Conservation (phyloP, 1,284 basidiomycete species). For the Grifola frondosa region DNA sequence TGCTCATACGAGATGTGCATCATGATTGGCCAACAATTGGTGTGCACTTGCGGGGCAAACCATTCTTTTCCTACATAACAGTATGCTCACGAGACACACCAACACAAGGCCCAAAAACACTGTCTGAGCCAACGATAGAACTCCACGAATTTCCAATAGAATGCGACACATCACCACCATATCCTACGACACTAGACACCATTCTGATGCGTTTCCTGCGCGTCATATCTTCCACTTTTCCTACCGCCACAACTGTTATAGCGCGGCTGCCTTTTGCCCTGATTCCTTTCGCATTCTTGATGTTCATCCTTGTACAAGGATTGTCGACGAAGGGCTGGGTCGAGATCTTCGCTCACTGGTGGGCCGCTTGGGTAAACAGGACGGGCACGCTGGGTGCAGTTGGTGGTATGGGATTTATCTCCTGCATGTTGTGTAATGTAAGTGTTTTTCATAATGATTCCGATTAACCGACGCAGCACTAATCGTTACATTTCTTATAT, state of each 20-base stretch:
- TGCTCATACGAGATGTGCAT: conserved; percentile 33
- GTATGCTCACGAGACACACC: not conserved
- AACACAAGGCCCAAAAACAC: not conserved
- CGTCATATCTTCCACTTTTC: conserved; percentile 49
- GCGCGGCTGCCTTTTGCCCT: conserved; percentile 78
- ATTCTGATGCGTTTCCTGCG: not conserved
- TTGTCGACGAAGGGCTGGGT: conserved; percentile 91
- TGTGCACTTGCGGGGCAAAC: not conserved
- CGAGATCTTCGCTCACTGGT: conserved; percentile 79
- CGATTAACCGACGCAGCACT: no score
- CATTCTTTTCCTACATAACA: no score
- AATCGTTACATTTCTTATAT: no score
- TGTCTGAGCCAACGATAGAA: not conserved
- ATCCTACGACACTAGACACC: not conserved
- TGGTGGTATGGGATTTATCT: conserved; percentile 46
- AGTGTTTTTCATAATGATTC: conserved; percentile 24
- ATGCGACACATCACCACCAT: not conserved
- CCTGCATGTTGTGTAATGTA: conserved; percentile 83
- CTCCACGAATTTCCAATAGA: conserved; percentile 1
- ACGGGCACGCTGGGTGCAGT: conserved; percentile 42
- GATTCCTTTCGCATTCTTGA: conserved; percentile 90
- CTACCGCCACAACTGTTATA: conserved; percentile 71
- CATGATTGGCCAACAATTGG: conserved; percentile 34
- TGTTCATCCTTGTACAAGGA: conserved; percentile 93
- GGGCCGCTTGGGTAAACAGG: conserved; percentile 47